These are phyloP conservation scores for Amanita rubescens DNA, from an alignment of 768 basidiomycete genomes.

Conservation along the genomic window DNA sequence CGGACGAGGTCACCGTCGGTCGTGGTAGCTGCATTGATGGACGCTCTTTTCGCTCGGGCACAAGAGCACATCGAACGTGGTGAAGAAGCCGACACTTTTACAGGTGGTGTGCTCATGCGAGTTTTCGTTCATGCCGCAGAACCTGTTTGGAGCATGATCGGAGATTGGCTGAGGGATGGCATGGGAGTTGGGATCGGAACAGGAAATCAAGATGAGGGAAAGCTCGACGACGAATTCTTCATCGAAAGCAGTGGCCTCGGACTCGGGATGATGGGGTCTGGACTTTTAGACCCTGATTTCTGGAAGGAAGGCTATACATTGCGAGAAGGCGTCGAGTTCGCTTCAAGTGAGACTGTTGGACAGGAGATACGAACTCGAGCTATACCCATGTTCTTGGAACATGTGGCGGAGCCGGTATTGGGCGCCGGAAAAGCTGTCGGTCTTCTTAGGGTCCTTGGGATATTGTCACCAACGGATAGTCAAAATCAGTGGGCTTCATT, in stretches of 20 bases:
- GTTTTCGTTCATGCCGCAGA: conserved; percentile 59
- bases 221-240: conserved; percentile 73
- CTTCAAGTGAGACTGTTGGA: conserved; percentile 14
- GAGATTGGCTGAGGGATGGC: conserved; percentile 66
- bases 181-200: conserved; percentile 45
- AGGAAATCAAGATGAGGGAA: conserved; percentile 22
- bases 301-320: conserved; percentile 70
- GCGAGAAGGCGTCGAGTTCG: conserved; percentile 31
- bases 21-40: conserved; percentile 51
- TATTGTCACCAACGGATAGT: conserved; percentile 19
- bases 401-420: conserved; percentile 51
- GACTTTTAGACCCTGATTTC: conserved; percentile 64
- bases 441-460: conserved; percentile 55
- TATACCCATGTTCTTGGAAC: conserved; percentile 56
- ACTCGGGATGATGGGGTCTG: conserved; percentile 37
- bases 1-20: conserved; percentile 37
- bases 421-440: conserved; percentile 73
- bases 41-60: conserved; percentile 48
- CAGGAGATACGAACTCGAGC: conserved; percentile 22
- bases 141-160: conserved; percentile 69
- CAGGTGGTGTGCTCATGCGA: conserved; percentile 49
- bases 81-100: conserved; percentile 31
- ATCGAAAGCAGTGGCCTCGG: conserved; percentile 64
- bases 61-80: conserved; percentile 55
- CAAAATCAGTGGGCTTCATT: conserved; percentile 37